phyloP scores from a whole-genome alignment of 257 asterid species.

The Jaltomata sinuosa region DNA sequence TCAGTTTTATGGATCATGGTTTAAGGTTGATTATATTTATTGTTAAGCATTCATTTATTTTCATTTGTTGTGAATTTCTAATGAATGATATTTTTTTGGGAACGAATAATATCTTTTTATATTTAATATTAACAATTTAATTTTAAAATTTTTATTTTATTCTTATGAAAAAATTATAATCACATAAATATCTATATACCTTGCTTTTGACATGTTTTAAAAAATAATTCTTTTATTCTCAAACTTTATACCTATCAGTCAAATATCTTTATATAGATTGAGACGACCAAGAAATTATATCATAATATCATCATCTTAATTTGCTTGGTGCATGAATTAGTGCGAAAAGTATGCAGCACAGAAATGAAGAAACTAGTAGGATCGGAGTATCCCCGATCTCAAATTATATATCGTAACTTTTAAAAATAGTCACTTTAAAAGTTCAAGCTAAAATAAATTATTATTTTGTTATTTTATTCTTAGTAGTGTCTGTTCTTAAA shows the following conservation, averaged over 20 bases:
- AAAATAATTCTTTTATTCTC: background rate
- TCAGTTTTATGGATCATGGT: background rate
- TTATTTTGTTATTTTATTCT: no score
- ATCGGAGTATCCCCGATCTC: no score
- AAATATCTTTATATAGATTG: background rate
- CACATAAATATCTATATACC: background rate
- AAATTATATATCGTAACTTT: no score
- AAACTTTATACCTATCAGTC: background rate
- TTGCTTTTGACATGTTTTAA: background rate
- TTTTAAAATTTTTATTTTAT: background rate
- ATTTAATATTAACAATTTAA: background rate
- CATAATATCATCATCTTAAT: background rate
- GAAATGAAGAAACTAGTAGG: background rate
- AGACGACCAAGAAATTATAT: background rate
- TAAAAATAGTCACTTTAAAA: no score
- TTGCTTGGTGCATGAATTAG: background rate
- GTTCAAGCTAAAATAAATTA: no score
- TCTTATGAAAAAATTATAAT: background rate
- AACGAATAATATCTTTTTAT: background rate
- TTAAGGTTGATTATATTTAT: background rate
- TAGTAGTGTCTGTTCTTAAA: no score
- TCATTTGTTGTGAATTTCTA: background rate
- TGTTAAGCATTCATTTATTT: background rate
- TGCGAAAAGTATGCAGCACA: background rate
- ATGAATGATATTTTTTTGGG: background rate